A percentile compares a stretch with the other conserved stretches of the same genome.
phyloP scores from a whole-genome alignment of 192 early-diverging fungal species.

The Rhizophagus clarus region DNA sequence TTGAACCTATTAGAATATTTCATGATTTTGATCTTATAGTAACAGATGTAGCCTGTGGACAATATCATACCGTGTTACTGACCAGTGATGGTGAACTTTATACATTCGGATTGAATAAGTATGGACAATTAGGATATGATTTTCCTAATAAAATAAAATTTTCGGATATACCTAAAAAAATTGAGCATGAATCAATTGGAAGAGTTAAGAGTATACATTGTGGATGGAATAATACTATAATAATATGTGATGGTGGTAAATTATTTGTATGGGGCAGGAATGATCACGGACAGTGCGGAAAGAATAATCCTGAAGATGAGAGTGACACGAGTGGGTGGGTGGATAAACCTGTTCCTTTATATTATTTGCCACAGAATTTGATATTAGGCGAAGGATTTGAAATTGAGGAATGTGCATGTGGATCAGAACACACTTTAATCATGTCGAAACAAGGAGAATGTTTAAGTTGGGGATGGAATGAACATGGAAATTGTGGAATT shows the following conservation, averaged over 20 bases:
- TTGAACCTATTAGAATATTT: constrained; percentile 37
- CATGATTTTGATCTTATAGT: constrained; percentile 35
- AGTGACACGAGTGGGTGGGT: constrained; percentile 1
- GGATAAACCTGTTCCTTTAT: constrained; percentile 18
- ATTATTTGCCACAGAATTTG: constrained; percentile 21
- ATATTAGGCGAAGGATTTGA: constrained; percentile 27
- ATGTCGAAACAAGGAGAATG: constrained; percentile 48
- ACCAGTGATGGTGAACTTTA: constrained; percentile 49
- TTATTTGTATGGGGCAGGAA: constrained; percentile 73
- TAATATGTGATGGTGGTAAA: constrained; percentile 31
- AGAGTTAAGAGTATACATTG: constrained; percentile 45
- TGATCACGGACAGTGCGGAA: constrained; percentile 74
- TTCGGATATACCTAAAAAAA: constrained; percentile 25
- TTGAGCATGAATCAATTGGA: constrained; percentile 21
- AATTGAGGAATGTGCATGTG: constrained; percentile 53
- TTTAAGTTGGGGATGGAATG: constrained; percentile 91
- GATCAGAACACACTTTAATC: constrained; percentile 75
- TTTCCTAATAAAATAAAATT: background rate
- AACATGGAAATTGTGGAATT: constrained; percentile 86
- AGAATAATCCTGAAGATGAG: constrained; percentile 16
- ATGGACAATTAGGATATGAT: constrained; percentile 59
- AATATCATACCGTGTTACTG: constrained; percentile 59
- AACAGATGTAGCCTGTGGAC: constrained; percentile 63
- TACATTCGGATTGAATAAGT: constrained; percentile 64
- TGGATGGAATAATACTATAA: constrained; percentile 66